phyloP scores from a whole-genome alignment of 257 asterid genomes.

The Nyctanthes arbortristis region DNA sequence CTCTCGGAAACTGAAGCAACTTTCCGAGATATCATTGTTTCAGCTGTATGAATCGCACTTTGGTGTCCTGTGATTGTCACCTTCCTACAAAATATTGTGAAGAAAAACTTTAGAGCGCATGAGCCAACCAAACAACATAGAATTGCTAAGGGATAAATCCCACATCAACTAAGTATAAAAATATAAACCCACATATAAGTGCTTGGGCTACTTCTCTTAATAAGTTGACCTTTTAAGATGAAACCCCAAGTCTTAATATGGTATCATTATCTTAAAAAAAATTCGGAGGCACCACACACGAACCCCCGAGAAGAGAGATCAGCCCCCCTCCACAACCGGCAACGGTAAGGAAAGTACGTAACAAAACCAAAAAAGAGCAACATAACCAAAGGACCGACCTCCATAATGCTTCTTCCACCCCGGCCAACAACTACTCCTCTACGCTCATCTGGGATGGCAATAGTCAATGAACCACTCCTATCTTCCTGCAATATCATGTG shows the following conservation, averaged over 20 bases:
- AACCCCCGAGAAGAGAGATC: no score
- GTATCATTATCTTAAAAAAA: no score
- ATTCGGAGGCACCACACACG: no score
- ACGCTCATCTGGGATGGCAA: slow-evolving; percentile 86
- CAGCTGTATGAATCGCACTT: slow-evolving; percentile 38
- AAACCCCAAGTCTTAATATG: no score
- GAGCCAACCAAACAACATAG: background rate
- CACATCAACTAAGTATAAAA: no score
- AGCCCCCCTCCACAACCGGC: background rate
- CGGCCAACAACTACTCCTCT: slow-evolving; percentile 91
- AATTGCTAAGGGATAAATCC: no score
- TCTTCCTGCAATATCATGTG: slow-evolving; percentile 55
- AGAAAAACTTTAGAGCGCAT: background rate
- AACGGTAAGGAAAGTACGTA: background rate
- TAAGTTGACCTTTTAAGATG: no score
- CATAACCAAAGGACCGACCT: slow-evolving; percentile 53
- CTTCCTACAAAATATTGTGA: slow-evolving; percentile 35
- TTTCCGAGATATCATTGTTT: slow-evolving; percentile 39
- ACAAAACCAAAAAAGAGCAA: background rate
- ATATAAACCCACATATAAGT: no score
- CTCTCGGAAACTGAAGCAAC: slow-evolving; percentile 34
- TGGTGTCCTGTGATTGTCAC: slow-evolving; percentile 54
- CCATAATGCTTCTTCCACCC: slow-evolving; percentile 83
- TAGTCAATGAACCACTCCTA: slow-evolving; percentile 66
- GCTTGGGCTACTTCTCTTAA: no score